Percentiles rank a stretch among this genome's conserved stretches.
These are phyloP conservation scores for Magnusiomyces clavatus DNA, from an alignment of 1,139 yeast genomes.

Conservation along the genomic window DNA sequence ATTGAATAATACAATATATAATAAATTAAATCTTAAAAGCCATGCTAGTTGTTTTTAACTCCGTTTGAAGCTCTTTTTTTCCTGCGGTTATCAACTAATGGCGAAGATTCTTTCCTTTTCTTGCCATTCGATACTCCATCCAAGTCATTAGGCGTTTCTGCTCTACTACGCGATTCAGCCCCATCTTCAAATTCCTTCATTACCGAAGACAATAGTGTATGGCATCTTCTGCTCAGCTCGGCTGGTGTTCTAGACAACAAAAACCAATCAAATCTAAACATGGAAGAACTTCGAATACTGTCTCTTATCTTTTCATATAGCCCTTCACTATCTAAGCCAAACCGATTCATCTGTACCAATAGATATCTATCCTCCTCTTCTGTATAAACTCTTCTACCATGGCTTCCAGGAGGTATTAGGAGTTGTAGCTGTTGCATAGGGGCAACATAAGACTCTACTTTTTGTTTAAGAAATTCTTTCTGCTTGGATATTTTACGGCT, in stretches of 20 bases:
- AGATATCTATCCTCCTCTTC: slow-evolving; percentile 82
- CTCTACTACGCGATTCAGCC: slow-evolving; percentile 29
- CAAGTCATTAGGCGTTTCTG: not conserved
- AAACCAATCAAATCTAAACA: slow-evolving; percentile 87
- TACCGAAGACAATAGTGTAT: slow-evolving; percentile 68
- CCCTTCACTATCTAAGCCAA: slow-evolving; percentile 66
- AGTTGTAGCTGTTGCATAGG: slow-evolving; percentile 73
- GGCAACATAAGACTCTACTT: slow-evolving; percentile 53
- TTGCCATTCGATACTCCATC: too few species aligned
- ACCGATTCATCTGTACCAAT: slow-evolving; percentile 60
- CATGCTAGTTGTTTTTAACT: too few species aligned
- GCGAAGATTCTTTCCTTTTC: too few species aligned
- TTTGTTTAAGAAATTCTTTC: slow-evolving; percentile 53
- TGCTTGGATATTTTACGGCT: slow-evolving; percentile 53
- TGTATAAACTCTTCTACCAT: slow-evolving; percentile 77
- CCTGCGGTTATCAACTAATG: too few species aligned
- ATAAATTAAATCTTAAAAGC: too few species aligned
- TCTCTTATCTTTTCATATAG: slow-evolving; percentile 71
- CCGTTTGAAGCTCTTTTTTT: too few species aligned
- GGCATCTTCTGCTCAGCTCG: slow-evolving; percentile 76
- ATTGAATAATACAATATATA: too few species aligned
- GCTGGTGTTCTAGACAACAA: slow-evolving; percentile 76
- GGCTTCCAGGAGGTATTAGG: slow-evolving; percentile 75
- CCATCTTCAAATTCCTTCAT: slow-evolving; percentile 60
- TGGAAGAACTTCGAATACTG: slow-evolving; percentile 62